Conservation (phyloP, 495 filamentous ascomycete species). For the Bombardia bombarda region DNA sequence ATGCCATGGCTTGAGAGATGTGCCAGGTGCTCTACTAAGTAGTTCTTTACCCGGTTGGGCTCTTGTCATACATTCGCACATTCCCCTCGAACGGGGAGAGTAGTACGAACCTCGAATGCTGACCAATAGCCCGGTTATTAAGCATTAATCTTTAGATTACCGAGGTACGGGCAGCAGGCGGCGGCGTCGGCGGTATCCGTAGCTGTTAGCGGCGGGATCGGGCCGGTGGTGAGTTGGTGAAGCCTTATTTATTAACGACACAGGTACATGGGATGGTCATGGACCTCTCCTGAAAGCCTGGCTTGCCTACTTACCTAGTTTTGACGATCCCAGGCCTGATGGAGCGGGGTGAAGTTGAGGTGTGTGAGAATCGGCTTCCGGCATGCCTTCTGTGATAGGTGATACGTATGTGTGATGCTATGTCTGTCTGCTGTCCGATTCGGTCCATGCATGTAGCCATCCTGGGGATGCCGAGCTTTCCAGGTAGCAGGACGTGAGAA, state of each 20-base stretch:
- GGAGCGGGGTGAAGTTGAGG: not conserved
- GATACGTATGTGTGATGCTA: slow-evolving; percentile 9
- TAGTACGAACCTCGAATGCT: too few relatives aligned
- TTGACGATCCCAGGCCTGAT: not conserved
- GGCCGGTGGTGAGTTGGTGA: not conserved
- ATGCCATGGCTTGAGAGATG: too few relatives aligned
- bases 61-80: too few relatives aligned
- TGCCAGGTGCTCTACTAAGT: too few relatives aligned
- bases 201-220: not conserved
- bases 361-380: slow-evolving; percentile 7
- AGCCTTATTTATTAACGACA: not conserved
- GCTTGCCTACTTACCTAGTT: not conserved
- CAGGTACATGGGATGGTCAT: not conserved
- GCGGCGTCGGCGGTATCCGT: not conserved
- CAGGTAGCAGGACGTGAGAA: not conserved
- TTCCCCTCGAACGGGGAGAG: too few relatives aligned
- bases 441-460: not conserved
- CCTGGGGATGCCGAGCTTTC: not conserved
- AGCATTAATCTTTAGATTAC: too few relatives aligned
- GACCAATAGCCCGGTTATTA: too few relatives aligned
- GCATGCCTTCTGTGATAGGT: slow-evolving; percentile 16
- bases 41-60: too few relatives aligned
- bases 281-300: not conserved
- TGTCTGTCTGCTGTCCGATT: not conserved
- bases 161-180: too few relatives aligned